A percentile compares a stretch with the other conserved stretches of the same genome.
phyloP scores from a whole-genome alignment of 768 basidiomycete genomes.

The Auricularia heimuer region DNA sequence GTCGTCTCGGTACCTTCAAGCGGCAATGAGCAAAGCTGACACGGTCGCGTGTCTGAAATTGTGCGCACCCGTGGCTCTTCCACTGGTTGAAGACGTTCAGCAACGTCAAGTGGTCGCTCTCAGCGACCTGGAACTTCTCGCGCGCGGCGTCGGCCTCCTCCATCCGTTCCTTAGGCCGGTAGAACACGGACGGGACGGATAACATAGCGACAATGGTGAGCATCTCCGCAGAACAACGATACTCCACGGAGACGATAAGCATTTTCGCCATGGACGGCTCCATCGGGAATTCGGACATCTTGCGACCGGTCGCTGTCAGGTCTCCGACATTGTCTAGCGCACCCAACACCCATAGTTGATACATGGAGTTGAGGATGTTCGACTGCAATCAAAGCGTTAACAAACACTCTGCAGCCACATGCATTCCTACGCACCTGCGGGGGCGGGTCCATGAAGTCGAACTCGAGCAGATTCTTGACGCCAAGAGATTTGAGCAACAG shows the following conservation, averaged over 20 bases:
- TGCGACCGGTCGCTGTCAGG: constrained; percentile 80
- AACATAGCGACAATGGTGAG: constrained; percentile 98
- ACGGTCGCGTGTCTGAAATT: constrained; percentile 4
- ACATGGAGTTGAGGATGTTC: constrained; percentile 98
- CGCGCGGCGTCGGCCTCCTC: constrained; percentile 96
- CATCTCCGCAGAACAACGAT: constrained; percentile 91
- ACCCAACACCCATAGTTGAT: constrained; percentile 97
- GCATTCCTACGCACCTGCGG: constrained; percentile 57
- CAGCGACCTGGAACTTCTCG: constrained; percentile 97
- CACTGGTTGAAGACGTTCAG: constrained; percentile 97
- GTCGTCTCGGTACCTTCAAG: constrained; percentile 72
- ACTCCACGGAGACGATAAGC: constrained; percentile 91
- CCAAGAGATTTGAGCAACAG: constrained; percentile 89
- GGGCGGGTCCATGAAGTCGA: constrained; percentile 99
- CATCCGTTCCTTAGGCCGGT: constrained; percentile 92
- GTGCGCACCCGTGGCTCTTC: constrained; percentile 83
- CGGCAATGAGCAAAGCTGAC: constrained; percentile 8
- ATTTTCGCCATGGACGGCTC: constrained; percentile 99
- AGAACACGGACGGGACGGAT: constrained; percentile 95
- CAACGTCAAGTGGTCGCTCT: constrained; percentile 93
- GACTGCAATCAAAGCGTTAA: constrained; percentile 36
- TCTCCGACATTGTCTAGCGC: constrained; percentile 98
- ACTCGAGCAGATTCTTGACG: constrained; percentile 94
- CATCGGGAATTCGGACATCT: constrained; percentile 99
- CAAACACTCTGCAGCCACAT: background rate